These are phyloP conservation scores for Fusarium coffeatum DNA, from an alignment of 2,329 filamentous ascomycete genomes.

Conservation along the genomic window DNA sequence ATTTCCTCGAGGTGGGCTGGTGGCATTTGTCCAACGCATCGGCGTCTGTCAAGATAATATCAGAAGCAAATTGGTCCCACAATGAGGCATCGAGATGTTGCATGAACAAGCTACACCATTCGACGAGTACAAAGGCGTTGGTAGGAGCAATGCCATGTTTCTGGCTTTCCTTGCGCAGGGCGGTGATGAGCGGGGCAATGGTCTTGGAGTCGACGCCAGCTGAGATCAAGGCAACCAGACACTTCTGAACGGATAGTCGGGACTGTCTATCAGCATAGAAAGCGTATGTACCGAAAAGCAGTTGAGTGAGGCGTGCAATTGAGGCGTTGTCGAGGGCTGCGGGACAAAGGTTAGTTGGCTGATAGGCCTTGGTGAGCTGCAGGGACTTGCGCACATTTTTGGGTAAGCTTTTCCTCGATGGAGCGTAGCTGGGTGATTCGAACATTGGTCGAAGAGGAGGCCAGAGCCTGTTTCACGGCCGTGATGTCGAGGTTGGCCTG, in stretches of 20 bases:
- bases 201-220: conserved; percentile 64
- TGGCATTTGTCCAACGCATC: conserved; percentile 83
- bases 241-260: conserved; percentile 83
- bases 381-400: conserved; percentile 60
- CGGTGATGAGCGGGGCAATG: conserved; percentile 72
- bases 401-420: conserved; percentile 67
- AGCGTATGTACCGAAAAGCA: conserved; percentile 88
- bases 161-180: conserved; percentile 76
- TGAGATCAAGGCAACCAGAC: conserved; percentile 75
- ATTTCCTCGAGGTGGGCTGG: conserved; percentile 70
- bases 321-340: conserved; percentile 62
- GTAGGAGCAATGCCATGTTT: conserved; percentile 82
- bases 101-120: conserved; percentile 88
- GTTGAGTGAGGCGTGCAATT: conserved; percentile 69
- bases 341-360: conserved; percentile 36
- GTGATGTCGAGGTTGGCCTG: conserved; percentile 61
- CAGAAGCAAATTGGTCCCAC: conserved; percentile 73
- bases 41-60: conserved; percentile 76
- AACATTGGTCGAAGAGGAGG: conserved; percentile 70
- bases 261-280: conserved; percentile 89
- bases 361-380: conserved; percentile 10
- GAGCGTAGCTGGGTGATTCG: conserved; percentile 66
- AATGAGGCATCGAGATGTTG: conserved; percentile 72
- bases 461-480: conserved; percentile 62
- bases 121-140: conserved; percentile 87